A percentile compares a stretch with the other conserved stretches of the same genome.
Conservation (phyloP, 1,139 yeast genomes). For the Taphrina pruni region DNA sequence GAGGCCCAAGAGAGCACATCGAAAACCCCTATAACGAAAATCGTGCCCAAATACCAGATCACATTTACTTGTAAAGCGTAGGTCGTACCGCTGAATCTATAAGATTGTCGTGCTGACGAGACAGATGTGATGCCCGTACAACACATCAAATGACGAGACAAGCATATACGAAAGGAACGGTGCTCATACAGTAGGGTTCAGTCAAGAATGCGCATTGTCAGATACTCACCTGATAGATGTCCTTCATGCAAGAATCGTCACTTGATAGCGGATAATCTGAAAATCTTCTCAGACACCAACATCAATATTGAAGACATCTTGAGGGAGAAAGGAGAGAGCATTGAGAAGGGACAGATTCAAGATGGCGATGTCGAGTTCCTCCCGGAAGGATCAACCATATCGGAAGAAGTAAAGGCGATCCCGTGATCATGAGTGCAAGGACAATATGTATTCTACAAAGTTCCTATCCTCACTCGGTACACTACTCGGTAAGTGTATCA, state of each 20-base stretch:
- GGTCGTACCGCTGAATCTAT: not conserved
- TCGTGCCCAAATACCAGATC: conserved; percentile 71
- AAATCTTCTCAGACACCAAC: conserved; percentile 75
- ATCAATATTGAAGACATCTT: conserved; percentile 83
- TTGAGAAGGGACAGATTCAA: conserved; percentile 57
- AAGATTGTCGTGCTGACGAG: not conserved
- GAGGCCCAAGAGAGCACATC: not conserved
- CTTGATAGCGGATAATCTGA: conserved; percentile 88
- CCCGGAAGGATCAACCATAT: conserved; percentile 7
- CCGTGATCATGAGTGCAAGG: not conserved
- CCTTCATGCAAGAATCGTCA: conserved; percentile 71
- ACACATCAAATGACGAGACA: conserved; percentile 89
- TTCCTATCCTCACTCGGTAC: too few species aligned
- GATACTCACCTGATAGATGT: conserved; percentile 7
- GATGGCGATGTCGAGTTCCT: conserved; percentile 36
- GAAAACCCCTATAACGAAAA: not conserved
- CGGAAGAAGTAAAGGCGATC: conserved; percentile 4
- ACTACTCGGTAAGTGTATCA: not conserved
- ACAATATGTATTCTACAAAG: too few species aligned
- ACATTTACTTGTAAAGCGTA: conserved; percentile 87
- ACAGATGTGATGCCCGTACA: conserved; percentile 72
- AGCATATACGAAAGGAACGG: conserved; percentile 86
- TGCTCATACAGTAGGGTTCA: conserved; percentile 76
- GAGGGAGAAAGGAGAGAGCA: conserved; percentile 73
- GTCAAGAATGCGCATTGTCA: too few species aligned